Base-by-base conservation (phyloP, 2,329 filamentous ascomycete genomes). In the Colletotrichum coccodes region DNA sequence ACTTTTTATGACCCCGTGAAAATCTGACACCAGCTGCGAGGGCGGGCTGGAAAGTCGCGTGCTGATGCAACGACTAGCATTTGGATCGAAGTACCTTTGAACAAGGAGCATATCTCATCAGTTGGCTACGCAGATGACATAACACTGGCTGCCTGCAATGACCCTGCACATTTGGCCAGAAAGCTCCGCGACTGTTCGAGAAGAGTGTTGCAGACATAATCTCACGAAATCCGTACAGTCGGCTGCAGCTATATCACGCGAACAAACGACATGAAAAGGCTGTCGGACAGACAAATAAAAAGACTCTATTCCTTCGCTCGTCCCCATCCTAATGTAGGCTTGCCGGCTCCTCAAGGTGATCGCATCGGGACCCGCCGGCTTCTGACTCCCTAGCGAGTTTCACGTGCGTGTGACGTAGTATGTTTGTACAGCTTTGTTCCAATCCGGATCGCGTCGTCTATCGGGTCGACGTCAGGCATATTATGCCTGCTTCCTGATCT, bases 401-500 rank as follows among this genome's bases (percentile, higher is more conserved):
- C 53, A 68, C 64, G 53, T 63, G 58, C 58, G 54, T 49, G 60
- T 71, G 59, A 60, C 40, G 60, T 65, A 69, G 61, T 69, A 60
- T 26, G 52, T 68, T 77, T 79, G 74, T 80, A 80, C 77, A 79
- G 76, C 73, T 73, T 65, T 54, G 46, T 57, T 62, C 62, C 68
- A 67, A 65, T 70, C 71, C 61, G 64, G 71, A 61, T 70, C 60
- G 63, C 70, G 64, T 61, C 67, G 70, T 72, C 71, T 70, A 64
- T 70, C 68, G 69, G 61, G 44, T 64, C 56, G 57, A 57, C 30
- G 14, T 23, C 21, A 32, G 26, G 40, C 34, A 34, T 23, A 66
- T 78, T 78, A 85, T 76, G 83, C 80, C 75, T 84, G 82, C 78
- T 82, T 87, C 82, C 86, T 87, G 74, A 90, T 81, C 64, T 89